Evolutionary conservation across 2,329 filamentous ascomycete species (phyloP).

Genomic region (Monilinia laxa): DNA sequence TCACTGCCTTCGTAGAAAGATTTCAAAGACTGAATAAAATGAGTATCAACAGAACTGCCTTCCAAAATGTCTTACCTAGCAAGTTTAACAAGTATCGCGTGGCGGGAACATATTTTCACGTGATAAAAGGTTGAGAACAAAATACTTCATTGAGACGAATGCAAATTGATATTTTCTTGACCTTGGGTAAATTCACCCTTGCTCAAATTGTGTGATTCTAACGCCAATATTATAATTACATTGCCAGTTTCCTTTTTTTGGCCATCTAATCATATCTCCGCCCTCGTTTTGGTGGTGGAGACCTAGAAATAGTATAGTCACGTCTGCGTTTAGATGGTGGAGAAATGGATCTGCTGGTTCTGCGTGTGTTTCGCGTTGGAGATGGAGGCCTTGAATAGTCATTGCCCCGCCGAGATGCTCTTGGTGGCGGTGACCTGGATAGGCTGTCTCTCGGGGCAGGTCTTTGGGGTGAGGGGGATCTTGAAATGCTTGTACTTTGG

Average conservation of each 20-base stretch:
- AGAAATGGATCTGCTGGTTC: conserved; percentile 33
- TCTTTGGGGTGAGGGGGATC: conserved; percentile 26
- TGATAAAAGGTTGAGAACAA: background rate
- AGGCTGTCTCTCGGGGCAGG: conserved; percentile 22
- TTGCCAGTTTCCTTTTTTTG: background rate
- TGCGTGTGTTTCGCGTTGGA: conserved; percentile 24
- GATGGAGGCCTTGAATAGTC: conserved; percentile 32
- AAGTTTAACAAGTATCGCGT: background rate
- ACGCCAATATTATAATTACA: conserved; percentile 11
- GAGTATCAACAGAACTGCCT: background rate
- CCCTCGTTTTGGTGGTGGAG: conserved; percentile 38
- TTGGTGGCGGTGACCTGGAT: conserved; percentile 26
- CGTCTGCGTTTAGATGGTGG: conserved; percentile 36
- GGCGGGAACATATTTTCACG: background rate
- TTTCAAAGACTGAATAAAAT: background rate
- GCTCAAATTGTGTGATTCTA: background rate
- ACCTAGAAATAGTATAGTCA: conserved; percentile 35
- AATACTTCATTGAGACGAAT: background rate
- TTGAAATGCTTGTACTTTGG: conserved; percentile 29
- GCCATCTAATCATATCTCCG: conserved; percentile 29
- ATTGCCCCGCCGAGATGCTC: conserved; percentile 26
- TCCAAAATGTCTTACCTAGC: background rate
- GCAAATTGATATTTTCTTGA: background rate
- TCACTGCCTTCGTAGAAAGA: background rate
- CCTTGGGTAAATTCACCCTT: background rate